Evolutionary conservation across 108 stramenopile species (phyloP).

Genomic region (Conticribra weissflogii): DNA sequence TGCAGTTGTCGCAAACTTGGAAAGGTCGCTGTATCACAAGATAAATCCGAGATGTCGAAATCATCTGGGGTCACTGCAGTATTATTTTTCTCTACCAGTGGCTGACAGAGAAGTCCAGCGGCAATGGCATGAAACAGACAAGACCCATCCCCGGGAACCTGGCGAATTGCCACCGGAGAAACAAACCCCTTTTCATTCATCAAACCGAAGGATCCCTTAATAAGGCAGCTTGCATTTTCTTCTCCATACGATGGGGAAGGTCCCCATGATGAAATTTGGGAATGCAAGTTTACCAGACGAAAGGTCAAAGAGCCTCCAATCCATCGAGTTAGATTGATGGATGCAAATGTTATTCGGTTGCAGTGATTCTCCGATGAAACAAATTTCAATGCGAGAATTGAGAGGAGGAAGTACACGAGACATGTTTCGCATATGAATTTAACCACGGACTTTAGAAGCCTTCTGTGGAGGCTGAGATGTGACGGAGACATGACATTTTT

Average conservation of each 20-base stretch:
- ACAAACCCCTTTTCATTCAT: neutral
- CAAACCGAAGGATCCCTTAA: constrained; percentile 13
- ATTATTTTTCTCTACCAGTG: neutral
- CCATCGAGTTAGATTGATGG: constrained; percentile 26
- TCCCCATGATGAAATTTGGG: constrained; percentile 16
- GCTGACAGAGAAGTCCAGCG: constrained; percentile 11
- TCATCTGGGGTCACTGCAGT: neutral
- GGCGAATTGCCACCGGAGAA: constrained; percentile 61
- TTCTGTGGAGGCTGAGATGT: neutral
- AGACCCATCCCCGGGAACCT: constrained; percentile 90
- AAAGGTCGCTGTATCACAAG: no score
- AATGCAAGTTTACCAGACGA: constrained; percentile 26
- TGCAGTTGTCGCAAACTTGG: no score
- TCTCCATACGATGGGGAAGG: constrained; percentile 4
- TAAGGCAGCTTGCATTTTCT: constrained; percentile 29
- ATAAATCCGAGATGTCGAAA: no score
- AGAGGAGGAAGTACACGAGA: neutral
- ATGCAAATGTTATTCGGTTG: constrained; percentile 8
- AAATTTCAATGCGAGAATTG: neutral
- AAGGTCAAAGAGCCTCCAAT: constrained; percentile 14
- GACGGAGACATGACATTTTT: neutral
- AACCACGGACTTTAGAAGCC: neutral
- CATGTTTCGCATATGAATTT: constrained; percentile 6
- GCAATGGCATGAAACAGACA: constrained; percentile 85
- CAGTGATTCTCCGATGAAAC: neutral